Evolutionary conservation across 495 filamentous ascomycete species (phyloP).

Genomic region (Halenospora varia): DNA sequence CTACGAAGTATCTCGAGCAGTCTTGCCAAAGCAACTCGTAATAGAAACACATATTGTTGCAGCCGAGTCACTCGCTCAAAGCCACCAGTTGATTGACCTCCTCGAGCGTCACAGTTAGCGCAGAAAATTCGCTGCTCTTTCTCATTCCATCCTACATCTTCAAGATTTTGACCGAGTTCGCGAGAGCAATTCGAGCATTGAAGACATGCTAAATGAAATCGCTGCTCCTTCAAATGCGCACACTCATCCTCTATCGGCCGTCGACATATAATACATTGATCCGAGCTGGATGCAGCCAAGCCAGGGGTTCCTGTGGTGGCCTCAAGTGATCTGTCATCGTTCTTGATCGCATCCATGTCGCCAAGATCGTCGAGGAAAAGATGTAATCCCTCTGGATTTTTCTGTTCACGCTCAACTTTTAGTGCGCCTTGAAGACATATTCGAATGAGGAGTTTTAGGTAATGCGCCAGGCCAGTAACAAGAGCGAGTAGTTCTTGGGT

Average conservation of each 20-base stretch:
- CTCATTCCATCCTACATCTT: slow-evolving; percentile 62
- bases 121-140: slow-evolving; percentile 65
- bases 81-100: slow-evolving; percentile 44
- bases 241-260: slow-evolving; percentile 95
- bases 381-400: slow-evolving; percentile 67
- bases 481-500: slow-evolving; percentile 94
- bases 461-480: slow-evolving; percentile 95
- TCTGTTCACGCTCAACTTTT: slow-evolving; percentile 81
- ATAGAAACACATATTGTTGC: slow-evolving; percentile 88
- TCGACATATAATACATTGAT: slow-evolving; percentile 75
- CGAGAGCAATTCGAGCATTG: slow-evolving; percentile 69
- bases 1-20: slow-evolving; percentile 80
- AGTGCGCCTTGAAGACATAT: slow-evolving; percentile 94
- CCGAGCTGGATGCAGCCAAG: slow-evolving; percentile 73
- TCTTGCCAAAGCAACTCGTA: slow-evolving; percentile 87
- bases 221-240: slow-evolving; percentile 60
- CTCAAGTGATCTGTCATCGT: slow-evolving; percentile 68
- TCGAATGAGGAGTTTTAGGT: slow-evolving; percentile 94
- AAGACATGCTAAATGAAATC: slow-evolving; percentile 83
- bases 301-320: slow-evolving; percentile 66
- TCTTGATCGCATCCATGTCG: slow-evolving; percentile 66
- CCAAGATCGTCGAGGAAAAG: slow-evolving; percentile 77
- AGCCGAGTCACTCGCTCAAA: slow-evolving; percentile 73
- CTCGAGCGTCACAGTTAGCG: slow-evolving; percentile 55
- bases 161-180: slow-evolving; percentile 60